A percentile compares a stretch with the other conserved stretches of the same genome.
Evolutionary conservation across 768 basidiomycete species (phyloP).

Genomic region (Jaapia argillacea): DNA sequence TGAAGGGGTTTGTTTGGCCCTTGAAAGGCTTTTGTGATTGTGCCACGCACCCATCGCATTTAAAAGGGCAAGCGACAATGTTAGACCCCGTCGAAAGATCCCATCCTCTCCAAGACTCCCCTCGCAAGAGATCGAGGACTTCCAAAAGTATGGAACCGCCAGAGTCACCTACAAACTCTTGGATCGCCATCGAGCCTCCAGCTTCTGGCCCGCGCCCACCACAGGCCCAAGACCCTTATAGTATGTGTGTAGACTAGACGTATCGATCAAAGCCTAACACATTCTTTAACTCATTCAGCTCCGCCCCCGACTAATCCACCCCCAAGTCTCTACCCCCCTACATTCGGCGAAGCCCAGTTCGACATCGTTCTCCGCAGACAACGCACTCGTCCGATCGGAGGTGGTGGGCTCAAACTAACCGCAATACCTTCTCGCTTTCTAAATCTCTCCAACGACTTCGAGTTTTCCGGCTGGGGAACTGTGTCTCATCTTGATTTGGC

Average conservation of each 20-base stretch:
- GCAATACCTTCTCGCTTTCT: constrained; percentile 48
- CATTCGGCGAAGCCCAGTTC: constrained; percentile 38
- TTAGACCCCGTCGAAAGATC: no score
- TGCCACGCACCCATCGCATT: no score
- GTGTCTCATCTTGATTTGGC: constrained; percentile 35
- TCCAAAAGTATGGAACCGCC: background rate
- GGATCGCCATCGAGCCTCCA: background rate
- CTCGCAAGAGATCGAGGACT: background rate
- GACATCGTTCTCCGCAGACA: constrained; percentile 54
- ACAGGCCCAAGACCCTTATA: no score
- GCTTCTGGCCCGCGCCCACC: no score
- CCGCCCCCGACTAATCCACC: background rate
- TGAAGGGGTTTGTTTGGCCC: no score
- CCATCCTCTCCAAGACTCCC: background rate
- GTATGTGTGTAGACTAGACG: no score
- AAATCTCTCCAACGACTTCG: constrained; percentile 52
- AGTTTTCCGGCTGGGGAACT: constrained; percentile 68
- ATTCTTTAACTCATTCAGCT: no score
- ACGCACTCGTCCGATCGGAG: constrained; percentile 33
- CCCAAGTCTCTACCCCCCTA: constrained; percentile 21
- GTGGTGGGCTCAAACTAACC: constrained; percentile 29
- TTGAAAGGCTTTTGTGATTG: no score
- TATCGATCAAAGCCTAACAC: no score
- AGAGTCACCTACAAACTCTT: background rate
- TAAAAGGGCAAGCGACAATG: no score